These are phyloP conservation scores for Hypoxylon fragiforme DNA, from an alignment of 495 filamentous ascomycete genomes.

Conservation along the genomic window DNA sequence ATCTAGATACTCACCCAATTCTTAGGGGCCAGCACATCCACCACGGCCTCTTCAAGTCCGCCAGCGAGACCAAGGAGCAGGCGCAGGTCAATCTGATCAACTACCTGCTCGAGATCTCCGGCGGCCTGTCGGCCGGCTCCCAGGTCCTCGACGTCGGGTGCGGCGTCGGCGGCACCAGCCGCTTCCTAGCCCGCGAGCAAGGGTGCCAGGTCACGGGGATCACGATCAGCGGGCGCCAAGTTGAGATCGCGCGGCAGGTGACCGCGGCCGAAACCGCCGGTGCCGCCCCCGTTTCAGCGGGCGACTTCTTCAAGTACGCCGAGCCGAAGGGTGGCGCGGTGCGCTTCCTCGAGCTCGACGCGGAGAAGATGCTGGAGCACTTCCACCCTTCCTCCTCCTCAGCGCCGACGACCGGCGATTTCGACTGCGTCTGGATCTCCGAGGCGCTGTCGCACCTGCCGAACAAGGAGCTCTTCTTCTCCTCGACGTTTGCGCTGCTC, in stretches of 20 bases:
- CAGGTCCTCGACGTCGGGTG: conserved; percentile 60
- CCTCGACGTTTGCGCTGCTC: conserved; percentile 49
- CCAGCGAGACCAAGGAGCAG: conserved; percentile 53
- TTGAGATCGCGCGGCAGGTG: conserved; percentile 52
- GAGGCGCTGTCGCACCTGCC: conserved; percentile 63
- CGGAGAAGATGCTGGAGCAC: conserved; percentile 59
- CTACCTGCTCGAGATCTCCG: conserved; percentile 52
- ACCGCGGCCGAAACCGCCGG: conserved; percentile 40
- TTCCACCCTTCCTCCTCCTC: conserved; percentile 47
- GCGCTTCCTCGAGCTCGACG: conserved; percentile 59
- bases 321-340: conserved; percentile 45
- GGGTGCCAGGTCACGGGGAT: conserved; percentile 56
- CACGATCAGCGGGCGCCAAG: conserved; percentile 60
- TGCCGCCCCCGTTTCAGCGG: not conserved
- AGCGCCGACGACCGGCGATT: conserved; percentile 13
- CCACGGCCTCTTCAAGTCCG: conserved; percentile 54
- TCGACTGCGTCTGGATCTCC: conserved; percentile 62
- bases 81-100: conserved; percentile 55
- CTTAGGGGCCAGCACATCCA: conserved; percentile 64
- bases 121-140: conserved; percentile 33
- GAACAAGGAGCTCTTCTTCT: conserved; percentile 58
- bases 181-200: conserved; percentile 52
- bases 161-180: conserved; percentile 59
- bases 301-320: conserved; percentile 32
- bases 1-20: not conserved